Conservation (phyloP, 2,329 filamentous ascomycete species). For the Tolypocladium tundrense region DNA sequence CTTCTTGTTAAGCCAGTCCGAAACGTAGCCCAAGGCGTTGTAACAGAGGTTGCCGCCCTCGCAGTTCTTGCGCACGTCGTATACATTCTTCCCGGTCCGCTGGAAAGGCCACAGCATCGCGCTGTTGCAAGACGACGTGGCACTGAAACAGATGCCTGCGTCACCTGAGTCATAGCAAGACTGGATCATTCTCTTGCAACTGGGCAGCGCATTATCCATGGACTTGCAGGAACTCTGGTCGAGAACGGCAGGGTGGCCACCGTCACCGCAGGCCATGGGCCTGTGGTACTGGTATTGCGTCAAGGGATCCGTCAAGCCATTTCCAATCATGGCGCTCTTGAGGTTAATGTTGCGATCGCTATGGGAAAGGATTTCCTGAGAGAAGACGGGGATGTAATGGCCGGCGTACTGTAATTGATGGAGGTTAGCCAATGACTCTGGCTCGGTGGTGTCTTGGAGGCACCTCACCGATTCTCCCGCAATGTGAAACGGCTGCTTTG, state of each 20-base stretch:
- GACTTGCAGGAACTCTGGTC: constrained; percentile 63
- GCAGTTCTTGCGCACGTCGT: constrained; percentile 85
- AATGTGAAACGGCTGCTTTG: constrained; percentile 92
- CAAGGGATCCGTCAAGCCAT: constrained; percentile 84
- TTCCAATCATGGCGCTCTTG: constrained; percentile 87
- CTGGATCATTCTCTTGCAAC: constrained; percentile 78
- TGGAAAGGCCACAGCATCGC: constrained; percentile 89
- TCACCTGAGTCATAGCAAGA: constrained; percentile 86
- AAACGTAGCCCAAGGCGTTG: constrained; percentile 75
- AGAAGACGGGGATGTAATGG: constrained; percentile 89
- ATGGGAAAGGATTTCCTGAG: constrained; percentile 81
- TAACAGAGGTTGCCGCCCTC: constrained; percentile 82
- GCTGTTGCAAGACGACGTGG: constrained; percentile 87
- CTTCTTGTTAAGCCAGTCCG: constrained; percentile 72
- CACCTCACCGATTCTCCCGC: constrained; percentile 60
- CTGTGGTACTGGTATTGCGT: constrained; percentile 93
- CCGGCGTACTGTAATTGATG: constrained; percentile 53
- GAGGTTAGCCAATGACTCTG: too few species aligned
- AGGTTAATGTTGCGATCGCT: constrained; percentile 97
- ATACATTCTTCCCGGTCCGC: constrained; percentile 82
- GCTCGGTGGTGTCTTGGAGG: too few species aligned
- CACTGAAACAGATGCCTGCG: constrained; percentile 59
- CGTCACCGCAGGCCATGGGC: constrained; percentile 94
- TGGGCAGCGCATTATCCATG: constrained; percentile 85
- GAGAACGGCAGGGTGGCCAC: constrained; percentile 82